Evolutionary conservation across 768 basidiomycete genomes (phyloP), one percentile per base, ranked within the genome.

Genomic region (Dictyophora rubrovolvata): DNA sequence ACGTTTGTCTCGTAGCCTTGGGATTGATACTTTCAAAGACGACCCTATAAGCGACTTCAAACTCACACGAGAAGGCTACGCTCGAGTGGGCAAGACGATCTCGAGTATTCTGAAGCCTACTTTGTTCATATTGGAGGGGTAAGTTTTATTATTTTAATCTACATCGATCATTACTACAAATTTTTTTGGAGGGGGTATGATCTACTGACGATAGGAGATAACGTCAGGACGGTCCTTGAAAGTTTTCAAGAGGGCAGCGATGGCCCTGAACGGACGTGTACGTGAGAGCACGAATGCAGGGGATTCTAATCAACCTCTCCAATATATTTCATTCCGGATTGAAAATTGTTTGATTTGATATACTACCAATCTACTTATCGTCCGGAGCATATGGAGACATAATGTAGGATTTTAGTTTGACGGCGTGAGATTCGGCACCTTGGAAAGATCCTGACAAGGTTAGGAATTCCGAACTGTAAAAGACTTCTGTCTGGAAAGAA

Each of bases 121-220:
- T 10, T 62, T 70, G n/a, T 73, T 73, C 56, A 63, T 69, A 10
- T 68, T 73, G 71, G 71, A 73, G 57, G 69, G 72, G 71, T 72
- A 49, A 21, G 68, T 42, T 48, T 54, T 34, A 34, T 36, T 53
- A 16, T 5, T 2, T 8, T 17, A 4, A 17, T 9, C 10, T 28
- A 18, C 36, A 36, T 33, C 12, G 8, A 7, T 20, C 6, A 5
- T 50, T 5, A n/a, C 4, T 53, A 16, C 47, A 35, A 17, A 16
- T 10, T 9, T 9, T 18, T 49, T 35, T n/a, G 10, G 53, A 71
- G 70, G 11, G 70, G 69, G 7, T 70, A 72, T 48, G 62, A 67
- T 56, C 51, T 70, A 42, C 60, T 59, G 1, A 65, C 65, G 1
- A 60, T 72, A 23, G 69, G 68, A 9, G 52, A 59, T 17, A 70